phyloP scores from a whole-genome alignment of 176 grass and related monocot genomes.

The Zizania latifolia region DNA sequence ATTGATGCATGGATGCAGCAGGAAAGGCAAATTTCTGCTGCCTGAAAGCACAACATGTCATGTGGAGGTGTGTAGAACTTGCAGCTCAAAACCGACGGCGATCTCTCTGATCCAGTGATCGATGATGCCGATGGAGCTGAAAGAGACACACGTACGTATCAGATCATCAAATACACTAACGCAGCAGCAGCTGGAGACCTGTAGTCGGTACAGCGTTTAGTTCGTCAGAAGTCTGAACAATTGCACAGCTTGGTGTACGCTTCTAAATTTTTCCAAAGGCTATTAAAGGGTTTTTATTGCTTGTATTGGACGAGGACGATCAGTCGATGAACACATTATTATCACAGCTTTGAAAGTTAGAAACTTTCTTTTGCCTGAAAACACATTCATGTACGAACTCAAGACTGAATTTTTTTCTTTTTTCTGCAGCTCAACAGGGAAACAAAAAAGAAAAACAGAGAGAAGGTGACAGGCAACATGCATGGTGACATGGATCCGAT shows the following conservation, averaged over 20 bases:
- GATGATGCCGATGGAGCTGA: no score
- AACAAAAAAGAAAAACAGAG: neutral
- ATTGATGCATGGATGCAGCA: no score
- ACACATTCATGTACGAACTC: neutral
- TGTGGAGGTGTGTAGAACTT: no score
- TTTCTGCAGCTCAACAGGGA: neutral
- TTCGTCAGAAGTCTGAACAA: neutral
- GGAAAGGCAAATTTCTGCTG: neutral
- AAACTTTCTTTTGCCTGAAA: neutral
- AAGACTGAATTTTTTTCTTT: neutral
- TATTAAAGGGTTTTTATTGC: neutral
- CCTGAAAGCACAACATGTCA: neutral
- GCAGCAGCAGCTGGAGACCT: neutral
- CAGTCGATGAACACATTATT: neutral
- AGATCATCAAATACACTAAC: neutral
- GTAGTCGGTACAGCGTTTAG: neutral
- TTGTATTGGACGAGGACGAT: neutral
- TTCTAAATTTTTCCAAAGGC: neutral
- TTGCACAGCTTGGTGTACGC: no score
- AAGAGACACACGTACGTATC: no score
- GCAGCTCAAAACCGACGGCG: no score
- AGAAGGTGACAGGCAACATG: neutral
- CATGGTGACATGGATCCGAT: slow-evolving; percentile 27
- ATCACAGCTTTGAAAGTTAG: neutral
- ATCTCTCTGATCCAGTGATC: no score